A percentile compares a stretch with the other conserved stretches of the same genome.
These are phyloP conservation scores for Stephanodiscus minutulus DNA, from an alignment of 108 stramenopile genomes.

Conservation along the genomic window DNA sequence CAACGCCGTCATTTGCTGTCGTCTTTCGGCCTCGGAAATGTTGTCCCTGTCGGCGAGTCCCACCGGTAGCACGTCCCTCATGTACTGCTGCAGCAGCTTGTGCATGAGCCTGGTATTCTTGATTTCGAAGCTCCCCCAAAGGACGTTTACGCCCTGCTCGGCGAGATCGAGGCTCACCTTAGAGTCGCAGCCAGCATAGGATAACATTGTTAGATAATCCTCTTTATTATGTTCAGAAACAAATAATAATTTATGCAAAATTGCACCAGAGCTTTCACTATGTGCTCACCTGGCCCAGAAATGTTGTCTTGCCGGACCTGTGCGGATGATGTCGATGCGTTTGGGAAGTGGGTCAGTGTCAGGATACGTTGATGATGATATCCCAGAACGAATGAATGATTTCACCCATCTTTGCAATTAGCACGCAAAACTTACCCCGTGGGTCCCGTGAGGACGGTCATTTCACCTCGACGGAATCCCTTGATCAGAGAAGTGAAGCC, in stretches of 20 bases:
- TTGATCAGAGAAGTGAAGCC: slow-evolving; percentile 84
- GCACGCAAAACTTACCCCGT: slow-evolving; percentile 57
- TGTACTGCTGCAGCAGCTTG: slow-evolving; percentile 92
- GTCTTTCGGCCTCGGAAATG: slow-evolving; percentile 35
- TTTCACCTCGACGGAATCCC: slow-evolving; percentile 93
- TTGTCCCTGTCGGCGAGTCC: slow-evolving; percentile 40
- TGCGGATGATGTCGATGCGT: not conserved
- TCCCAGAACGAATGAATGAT: slow-evolving; percentile 1
- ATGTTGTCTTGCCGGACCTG: slow-evolving; percentile 83
- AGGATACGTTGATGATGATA: not conserved
- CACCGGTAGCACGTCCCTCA: slow-evolving; percentile 65
- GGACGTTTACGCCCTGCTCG: slow-evolving; percentile 83
- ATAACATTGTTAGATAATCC: no score
- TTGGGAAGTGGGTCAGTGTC: slow-evolving; percentile 7
- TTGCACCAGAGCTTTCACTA: no score
- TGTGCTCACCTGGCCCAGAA: slow-evolving; percentile 94
- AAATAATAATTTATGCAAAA: no score
- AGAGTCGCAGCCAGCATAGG: no score
- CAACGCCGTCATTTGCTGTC: slow-evolving; percentile 45
- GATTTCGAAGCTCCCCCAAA: slow-evolving; percentile 99
- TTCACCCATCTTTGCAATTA: not conserved
- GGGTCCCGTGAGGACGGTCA: slow-evolving; percentile 96
- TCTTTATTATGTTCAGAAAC: no score
- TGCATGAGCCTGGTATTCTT: slow-evolving; percentile 89
- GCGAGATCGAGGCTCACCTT: slow-evolving; percentile 92